phyloP scores from a whole-genome alignment of 768 basidiomycete genomes.

The Termitomyces sp. region DNA sequence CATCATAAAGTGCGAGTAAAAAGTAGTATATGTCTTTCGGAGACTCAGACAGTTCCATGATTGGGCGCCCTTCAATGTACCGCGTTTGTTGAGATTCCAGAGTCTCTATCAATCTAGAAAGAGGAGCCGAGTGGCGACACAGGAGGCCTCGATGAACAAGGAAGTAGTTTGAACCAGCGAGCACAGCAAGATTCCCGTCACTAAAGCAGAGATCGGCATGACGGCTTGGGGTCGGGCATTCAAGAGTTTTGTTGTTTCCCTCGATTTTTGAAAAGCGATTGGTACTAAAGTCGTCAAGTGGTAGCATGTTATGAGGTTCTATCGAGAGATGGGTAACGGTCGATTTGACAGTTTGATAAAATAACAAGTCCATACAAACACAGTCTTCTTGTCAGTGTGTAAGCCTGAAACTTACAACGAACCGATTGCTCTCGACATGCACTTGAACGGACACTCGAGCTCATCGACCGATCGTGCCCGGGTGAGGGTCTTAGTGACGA shows the following conservation, averaged over 20 bases:
- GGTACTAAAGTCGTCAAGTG: slow-evolving; percentile 39
- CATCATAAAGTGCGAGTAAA: slow-evolving; percentile 64
- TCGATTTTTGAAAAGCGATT: slow-evolving; percentile 30
- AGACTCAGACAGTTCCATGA: slow-evolving; percentile 49
- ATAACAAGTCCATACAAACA: not conserved
- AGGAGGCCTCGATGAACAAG: slow-evolving; percentile 65
- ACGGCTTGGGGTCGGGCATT: slow-evolving; percentile 23
- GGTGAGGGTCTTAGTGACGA: no score
- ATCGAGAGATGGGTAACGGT: not conserved
- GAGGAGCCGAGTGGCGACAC: slow-evolving; percentile 53
- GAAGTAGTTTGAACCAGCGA: slow-evolving; percentile 56
- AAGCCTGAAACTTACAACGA: no score
- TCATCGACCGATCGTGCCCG: no score
- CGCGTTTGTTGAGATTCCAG: slow-evolving; percentile 20
- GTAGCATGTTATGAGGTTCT: slow-evolving; percentile 5
- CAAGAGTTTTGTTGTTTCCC: slow-evolving; percentile 8
- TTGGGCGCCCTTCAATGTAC: slow-evolving; percentile 53
- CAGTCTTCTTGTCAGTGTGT: not conserved
- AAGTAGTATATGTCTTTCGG: slow-evolving; percentile 55
- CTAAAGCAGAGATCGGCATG: slow-evolving; percentile 56
- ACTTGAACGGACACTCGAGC: no score
- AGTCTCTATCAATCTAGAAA: slow-evolving; percentile 35
- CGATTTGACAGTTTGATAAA: not conserved
- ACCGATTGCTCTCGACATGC: no score
- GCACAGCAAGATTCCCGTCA: slow-evolving; percentile 67